Evolutionary conservation across 108 stramenopile genomes (phyloP), one percentile per base, ranked within the genome.

Genomic region (Cyclotella choctawhatcheeana): DNA sequence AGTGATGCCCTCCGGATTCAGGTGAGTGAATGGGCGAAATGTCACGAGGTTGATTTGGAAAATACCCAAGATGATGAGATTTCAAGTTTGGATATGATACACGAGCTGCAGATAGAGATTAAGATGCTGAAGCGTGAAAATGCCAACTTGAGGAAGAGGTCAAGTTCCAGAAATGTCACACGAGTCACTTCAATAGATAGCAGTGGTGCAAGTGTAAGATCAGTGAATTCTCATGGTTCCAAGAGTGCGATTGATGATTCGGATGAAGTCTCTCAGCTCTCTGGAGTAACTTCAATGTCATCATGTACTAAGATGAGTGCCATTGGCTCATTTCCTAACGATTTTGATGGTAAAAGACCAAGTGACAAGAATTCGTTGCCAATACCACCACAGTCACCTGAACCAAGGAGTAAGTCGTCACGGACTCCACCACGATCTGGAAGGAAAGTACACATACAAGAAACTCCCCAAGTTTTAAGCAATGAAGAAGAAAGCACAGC

Each of bases 71-170:
- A 68, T 21, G 72, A 73, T 45, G 33, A 50, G 10, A 3, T 51
- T 30, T 51, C 59, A 10, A 72, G 56, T 40, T 68, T 80, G 71
- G 67, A 80, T 14, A 69, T 68, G 67, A 68, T 80, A 44, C 79
- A 73, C 35, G 10, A 35, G 14, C 44, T 80, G 26, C 79, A 80
- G 34, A 18, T 80, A 45, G 72, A 73, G 61, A 56, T 80, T 16
- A 54, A 55, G 26, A 24, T 54, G 48, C 50, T 80, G 25, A 44
- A 52, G 34, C 25, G 17, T 24, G 62, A 63, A 48, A 80, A 80
- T 64, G 44, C 24, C 7, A 40, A 18, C 16, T 58, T 80, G 33
- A 73, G 10, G 20, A 63, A 64, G 26, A 37, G 27, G 18, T 5
- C 54, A 24, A 18, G 16, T 7, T 4, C 34, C 3, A 44, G 58